Evolutionary conservation across 257 asterid species (phyloP).

Genomic region (Rehmannia glutinosa): DNA sequence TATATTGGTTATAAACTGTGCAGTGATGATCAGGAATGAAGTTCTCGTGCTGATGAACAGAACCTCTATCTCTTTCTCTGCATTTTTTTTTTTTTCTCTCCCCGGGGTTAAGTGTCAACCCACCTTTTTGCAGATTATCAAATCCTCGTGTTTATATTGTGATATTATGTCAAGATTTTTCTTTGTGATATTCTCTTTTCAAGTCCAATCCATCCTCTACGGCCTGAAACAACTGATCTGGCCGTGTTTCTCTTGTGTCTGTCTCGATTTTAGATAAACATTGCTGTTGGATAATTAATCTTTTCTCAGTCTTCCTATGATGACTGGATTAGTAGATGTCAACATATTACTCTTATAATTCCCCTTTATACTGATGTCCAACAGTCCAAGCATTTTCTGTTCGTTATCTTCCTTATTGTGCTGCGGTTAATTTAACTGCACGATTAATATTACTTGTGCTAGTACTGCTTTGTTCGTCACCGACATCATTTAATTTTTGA

Average conservation of each 20-base stretch:
- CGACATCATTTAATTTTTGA: conserved; percentile 1
- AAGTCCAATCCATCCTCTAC: background rate
- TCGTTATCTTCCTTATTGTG: background rate
- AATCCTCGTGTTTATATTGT: background rate
- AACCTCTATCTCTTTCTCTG: too few relatives aligned
- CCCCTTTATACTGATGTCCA: background rate
- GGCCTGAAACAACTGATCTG: background rate
- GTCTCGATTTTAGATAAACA: background rate
- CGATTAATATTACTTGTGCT: background rate
- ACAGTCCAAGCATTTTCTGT: background rate
- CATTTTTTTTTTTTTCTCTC: background rate
- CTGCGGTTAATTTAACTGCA: background rate
- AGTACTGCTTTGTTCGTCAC: background rate
- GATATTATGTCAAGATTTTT: background rate
- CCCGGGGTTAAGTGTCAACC: background rate
- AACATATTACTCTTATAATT: background rate
- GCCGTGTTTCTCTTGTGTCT: background rate
- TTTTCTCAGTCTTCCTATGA: background rate
- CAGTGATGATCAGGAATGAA: too few relatives aligned
- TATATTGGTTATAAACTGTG: too few relatives aligned
- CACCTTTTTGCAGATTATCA: background rate
- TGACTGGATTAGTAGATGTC: background rate
- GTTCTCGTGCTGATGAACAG: too few relatives aligned
- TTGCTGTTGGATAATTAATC: background rate
- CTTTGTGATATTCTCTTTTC: background rate